These are phyloP conservation scores for Phytophthora agathidicida DNA, from an alignment of 352 stramenopile genomes.

Conservation along the genomic window DNA sequence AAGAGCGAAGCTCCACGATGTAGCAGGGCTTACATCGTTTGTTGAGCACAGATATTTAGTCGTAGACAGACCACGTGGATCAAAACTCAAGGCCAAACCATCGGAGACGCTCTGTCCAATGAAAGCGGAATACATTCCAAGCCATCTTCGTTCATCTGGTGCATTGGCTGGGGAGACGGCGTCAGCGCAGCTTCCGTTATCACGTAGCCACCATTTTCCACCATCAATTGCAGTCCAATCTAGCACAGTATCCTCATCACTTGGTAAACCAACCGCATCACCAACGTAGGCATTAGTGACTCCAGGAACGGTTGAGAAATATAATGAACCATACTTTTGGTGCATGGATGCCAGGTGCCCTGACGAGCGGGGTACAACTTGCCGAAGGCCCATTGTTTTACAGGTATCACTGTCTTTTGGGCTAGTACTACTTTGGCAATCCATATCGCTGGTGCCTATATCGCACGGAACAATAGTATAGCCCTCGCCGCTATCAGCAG, in stretches of 20 bases:
- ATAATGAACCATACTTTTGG: constrained; percentile 48
- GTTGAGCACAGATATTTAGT: constrained; percentile 64
- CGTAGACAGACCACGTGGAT: constrained; percentile 48
- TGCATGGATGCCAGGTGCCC: constrained; percentile 55
- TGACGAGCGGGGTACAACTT: constrained; percentile 56
- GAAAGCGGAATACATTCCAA: constrained; percentile 55
- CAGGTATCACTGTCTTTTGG: constrained; percentile 55
- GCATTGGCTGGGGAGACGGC: constrained; percentile 14
- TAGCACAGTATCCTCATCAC: constrained; percentile 44
- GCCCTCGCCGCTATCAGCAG: constrained; percentile 46
- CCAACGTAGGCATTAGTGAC: constrained; percentile 52
- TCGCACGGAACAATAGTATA: constrained; percentile 65
- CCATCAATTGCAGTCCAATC: constrained; percentile 59
- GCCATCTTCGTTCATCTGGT: constrained; percentile 46
- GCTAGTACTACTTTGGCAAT: constrained; percentile 37
- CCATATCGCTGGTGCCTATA: constrained; percentile 31
- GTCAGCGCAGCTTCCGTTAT: constrained; percentile 42
- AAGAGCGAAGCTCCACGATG: constrained; percentile 51
- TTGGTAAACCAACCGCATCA: constrained; percentile 43
- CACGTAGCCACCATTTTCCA: constrained; percentile 67
- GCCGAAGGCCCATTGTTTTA: constrained; percentile 53
- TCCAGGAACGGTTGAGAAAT: constrained; percentile 58
- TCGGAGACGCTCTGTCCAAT: constrained; percentile 53
- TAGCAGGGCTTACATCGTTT: constrained; percentile 57
- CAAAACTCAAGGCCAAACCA: constrained; percentile 49